Conservation (phyloP, 2,329 filamentous ascomycete genomes). For the Colletotrichum tropicale region DNA sequence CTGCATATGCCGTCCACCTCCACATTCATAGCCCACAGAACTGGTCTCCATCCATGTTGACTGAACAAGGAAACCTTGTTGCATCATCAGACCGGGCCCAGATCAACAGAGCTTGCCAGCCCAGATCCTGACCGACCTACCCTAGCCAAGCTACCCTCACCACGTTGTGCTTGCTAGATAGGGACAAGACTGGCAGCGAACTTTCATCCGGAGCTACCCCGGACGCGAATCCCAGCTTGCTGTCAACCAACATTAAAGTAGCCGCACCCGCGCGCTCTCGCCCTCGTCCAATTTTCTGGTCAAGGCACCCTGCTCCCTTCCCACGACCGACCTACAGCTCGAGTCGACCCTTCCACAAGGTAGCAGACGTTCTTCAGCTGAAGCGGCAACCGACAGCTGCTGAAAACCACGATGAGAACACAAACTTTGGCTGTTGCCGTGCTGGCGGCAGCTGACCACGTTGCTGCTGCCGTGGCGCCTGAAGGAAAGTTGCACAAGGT, state of each 20-base stretch:
- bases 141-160: neutral
- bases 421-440: constrained; percentile 6
- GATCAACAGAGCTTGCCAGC: neutral
- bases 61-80: constrained; percentile 9
- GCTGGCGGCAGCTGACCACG: constrained; percentile 1
- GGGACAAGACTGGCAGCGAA: neutral
- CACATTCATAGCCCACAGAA: neutral
- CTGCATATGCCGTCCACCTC: neutral
- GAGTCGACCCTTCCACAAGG: neutral
- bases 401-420: neutral
- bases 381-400: neutral
- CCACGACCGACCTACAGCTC: neutral
- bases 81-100: constrained; percentile 9
- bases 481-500: constrained; percentile 11
- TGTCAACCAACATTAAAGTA: constrained; percentile 12
- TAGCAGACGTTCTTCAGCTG: neutral
- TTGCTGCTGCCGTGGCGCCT: neutral
- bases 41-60: neutral
- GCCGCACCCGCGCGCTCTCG: neutral
- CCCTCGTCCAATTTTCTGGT: neutral
- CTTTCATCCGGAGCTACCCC: neutral
- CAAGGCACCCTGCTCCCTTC: neutral
- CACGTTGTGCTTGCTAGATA: neutral
- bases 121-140: neutral
- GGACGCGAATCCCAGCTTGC: neutral